Evolutionary conservation across 2,329 filamentous ascomycete species (phyloP).

Genomic region (Fusarium sp.): DNA sequence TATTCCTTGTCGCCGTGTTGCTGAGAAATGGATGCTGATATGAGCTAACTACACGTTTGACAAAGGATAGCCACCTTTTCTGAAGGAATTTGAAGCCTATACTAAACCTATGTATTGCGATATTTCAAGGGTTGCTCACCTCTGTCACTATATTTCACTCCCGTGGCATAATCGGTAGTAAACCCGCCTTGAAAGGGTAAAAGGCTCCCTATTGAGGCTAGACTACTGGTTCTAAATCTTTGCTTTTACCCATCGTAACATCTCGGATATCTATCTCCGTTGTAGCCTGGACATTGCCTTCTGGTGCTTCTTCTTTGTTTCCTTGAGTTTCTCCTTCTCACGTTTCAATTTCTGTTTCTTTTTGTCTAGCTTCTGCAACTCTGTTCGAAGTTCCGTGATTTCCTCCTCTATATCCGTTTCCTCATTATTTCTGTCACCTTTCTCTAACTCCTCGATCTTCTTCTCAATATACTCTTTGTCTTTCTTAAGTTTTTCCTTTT

Average conservation of each 20-base stretch:
- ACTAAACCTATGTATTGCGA: neutral
- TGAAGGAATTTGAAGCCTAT: neutral
- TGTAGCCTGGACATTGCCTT: neutral
- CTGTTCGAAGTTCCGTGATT: neutral
- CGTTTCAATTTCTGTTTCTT: neutral
- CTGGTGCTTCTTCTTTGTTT: neutral
- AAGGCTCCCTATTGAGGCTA: too few relatives aligned
- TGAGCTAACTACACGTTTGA: neutral
- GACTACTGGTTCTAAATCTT: rapidly evolving
- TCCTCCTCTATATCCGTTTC: neutral
- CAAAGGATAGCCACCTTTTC: neutral
- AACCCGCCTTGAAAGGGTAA: rapidly evolving
- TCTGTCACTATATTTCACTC: too few relatives aligned
- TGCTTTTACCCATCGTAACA: rapidly evolving
- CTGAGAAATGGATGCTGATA: neutral
- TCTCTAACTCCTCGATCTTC: neutral
- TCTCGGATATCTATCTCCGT: neutral
- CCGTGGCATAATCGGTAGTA: neutral
- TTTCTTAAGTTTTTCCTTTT: neutral
- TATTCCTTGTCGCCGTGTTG: neutral
- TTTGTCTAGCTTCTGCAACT: neutral
- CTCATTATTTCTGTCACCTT: neutral
- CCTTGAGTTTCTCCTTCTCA: neutral
- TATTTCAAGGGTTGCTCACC: rapidly evolving
- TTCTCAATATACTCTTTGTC: neutral